A percentile compares a stretch with the other conserved stretches of the same genome.
These are phyloP conservation scores for Heterobasidion parviporum DNA, from an alignment of 1,284 basidiomycete species.

Conservation along the genomic window DNA sequence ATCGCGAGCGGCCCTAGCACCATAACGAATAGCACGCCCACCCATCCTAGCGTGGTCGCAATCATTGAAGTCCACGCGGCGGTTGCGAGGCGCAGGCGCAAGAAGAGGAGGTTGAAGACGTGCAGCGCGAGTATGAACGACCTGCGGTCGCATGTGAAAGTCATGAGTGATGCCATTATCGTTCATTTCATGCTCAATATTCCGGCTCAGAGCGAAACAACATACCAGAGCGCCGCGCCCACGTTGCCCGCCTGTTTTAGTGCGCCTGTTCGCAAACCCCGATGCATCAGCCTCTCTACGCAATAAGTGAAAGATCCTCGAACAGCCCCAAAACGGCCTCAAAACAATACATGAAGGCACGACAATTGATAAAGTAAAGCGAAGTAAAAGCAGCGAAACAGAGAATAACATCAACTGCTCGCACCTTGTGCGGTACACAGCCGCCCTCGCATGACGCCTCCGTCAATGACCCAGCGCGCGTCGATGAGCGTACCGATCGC, in stretches of 20 bases:
- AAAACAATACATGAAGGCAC: no score
- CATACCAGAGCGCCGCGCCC: constrained; percentile 30
- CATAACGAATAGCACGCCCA: constrained; percentile 23
- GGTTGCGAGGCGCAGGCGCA: constrained; percentile 20
- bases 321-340: no score
- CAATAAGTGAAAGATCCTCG: not conserved
- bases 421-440: constrained; percentile 34
- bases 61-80: constrained; percentile 14
- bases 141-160: constrained; percentile 15
- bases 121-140: constrained; percentile 31
- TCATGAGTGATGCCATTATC: not conserved
- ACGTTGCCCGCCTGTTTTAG: constrained; percentile 37
- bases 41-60: constrained; percentile 27
- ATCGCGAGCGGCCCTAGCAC: constrained; percentile 28
- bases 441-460: constrained; percentile 23
- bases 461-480: constrained; percentile 28
- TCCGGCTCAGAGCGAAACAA: not conserved
- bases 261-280: constrained; percentile 13
- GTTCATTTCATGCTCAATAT: not conserved
- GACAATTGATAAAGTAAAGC: not conserved
- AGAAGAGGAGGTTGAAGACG: constrained; percentile 34
- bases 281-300: no score
- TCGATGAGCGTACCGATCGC: constrained; percentile 31
- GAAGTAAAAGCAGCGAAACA: not conserved
- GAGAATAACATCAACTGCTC: not conserved